These are phyloP conservation scores for Hyphopichia burtonii DNA, from an alignment of 1,139 yeast species.

Conservation along the genomic window DNA sequence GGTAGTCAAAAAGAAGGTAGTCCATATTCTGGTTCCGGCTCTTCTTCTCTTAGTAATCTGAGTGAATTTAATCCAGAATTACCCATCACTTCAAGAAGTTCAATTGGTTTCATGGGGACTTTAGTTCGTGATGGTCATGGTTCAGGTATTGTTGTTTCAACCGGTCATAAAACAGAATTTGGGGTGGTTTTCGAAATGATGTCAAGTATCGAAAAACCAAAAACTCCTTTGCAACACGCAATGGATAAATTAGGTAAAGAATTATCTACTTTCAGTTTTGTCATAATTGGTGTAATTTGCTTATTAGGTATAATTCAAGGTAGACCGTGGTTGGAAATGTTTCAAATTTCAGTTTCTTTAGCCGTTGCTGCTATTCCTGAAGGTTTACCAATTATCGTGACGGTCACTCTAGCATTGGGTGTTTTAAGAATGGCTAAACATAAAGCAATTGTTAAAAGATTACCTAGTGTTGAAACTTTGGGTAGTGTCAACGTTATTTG, in stretches of 20 bases:
- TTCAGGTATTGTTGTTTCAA: constrained; percentile 86
- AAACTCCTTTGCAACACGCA: constrained; percentile 89
- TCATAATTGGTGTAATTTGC: constrained; percentile 83
- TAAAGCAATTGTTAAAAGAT: constrained; percentile 86
- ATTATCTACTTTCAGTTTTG: constrained; percentile 76
- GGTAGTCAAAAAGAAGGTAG: not conserved
- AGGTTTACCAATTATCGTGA: constrained; percentile 94
- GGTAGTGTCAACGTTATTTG: constrained; percentile 96
- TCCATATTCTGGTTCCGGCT: constrained; percentile 12
- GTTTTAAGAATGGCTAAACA: constrained; percentile 93
- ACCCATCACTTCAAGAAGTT: constrained; percentile 64
- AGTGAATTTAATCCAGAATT: constrained; percentile 18
- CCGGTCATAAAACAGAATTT: constrained; percentile 84
- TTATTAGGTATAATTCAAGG: constrained; percentile 86
- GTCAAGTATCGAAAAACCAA: constrained; percentile 90
- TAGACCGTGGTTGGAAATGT: constrained; percentile 93
- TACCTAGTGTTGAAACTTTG: constrained; percentile 93
- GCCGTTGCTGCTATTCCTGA: constrained; percentile 99
- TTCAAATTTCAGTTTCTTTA: constrained; percentile 90
- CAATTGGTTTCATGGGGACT: constrained; percentile 94
- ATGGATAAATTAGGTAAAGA: constrained; percentile 96
- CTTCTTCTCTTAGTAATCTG: constrained; percentile 10
- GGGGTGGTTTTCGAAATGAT: constrained; percentile 91
- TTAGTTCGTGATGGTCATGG: constrained; percentile 94
- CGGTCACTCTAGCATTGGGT: constrained; percentile 93